Conservation (phyloP, 2,329 filamentous ascomycete species). For the Scytalidium sp. region DNA sequence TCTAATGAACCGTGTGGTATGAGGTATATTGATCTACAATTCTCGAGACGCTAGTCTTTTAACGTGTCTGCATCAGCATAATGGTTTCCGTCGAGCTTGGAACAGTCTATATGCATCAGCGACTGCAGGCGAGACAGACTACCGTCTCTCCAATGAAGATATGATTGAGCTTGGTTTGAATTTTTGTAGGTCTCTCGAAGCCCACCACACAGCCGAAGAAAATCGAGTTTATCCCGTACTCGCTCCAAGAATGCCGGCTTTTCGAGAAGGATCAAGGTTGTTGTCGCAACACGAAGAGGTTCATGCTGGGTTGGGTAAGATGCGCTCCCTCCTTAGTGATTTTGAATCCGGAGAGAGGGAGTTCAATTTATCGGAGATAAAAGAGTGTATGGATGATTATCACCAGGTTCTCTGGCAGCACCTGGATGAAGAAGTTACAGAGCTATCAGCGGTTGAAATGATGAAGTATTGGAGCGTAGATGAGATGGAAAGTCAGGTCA, state of each 20-base stretch:
- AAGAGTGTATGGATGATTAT: not conserved
- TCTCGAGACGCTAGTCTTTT: not conserved
- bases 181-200: not conserved
- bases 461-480: not conserved
- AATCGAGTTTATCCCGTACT: not conserved
- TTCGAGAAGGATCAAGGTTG: not conserved
- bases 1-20: not conserved
- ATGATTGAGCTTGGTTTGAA: not conserved
- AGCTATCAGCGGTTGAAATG: not conserved
- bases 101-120: not conserved
- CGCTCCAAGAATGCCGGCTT: not conserved
- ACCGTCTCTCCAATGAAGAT: not conserved
- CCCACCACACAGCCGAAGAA: not conserved
- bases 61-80: not conserved
- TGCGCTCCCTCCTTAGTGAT: not conserved
- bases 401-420: not conserved
- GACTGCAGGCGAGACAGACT: not conserved
- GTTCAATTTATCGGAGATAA: not conserved
- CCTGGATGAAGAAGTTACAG: not conserved
- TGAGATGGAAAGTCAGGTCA: not conserved
- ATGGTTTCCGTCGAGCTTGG: not conserved
- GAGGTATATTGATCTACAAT: not conserved
- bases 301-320: not conserved
- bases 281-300: constrained; percentile 1
- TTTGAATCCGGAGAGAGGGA: constrained; percentile 1